Percentiles rank a stretch among this genome's conserved stretches.
Conservation (phyloP, 306 rosid species). For the Phaseolus lunatus region DNA sequence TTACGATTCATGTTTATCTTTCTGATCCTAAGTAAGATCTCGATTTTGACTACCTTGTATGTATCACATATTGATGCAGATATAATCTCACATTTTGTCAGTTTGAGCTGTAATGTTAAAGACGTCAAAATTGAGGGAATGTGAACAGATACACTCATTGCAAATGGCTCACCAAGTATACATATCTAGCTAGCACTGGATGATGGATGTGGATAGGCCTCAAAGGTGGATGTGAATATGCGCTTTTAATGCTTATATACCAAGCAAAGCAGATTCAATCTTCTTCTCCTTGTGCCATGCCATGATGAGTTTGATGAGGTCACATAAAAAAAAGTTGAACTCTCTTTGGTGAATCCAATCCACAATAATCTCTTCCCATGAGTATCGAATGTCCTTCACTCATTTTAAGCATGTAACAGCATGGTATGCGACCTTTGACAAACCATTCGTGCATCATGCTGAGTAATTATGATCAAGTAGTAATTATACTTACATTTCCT, state of each 20-base stretch:
- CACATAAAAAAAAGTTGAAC: background rate
- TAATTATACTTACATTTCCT: conserved; percentile 14
- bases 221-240: conserved; percentile 3
- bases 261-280: conserved; percentile 11
- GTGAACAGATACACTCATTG: background rate
- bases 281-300: conserved; percentile 2
- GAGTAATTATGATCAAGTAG: background rate
- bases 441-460: conserved; percentile 10
- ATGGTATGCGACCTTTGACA: background rate
- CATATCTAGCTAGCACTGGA: background rate
- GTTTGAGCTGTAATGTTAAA: background rate
- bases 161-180: background rate
- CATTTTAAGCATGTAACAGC: background rate
- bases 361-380: background rate
- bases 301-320: background rate
- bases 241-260: conserved; percentile 15
- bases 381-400: background rate
- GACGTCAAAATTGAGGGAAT: conserved; percentile 10
- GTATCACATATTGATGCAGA: background rate
- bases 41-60: too few species aligned
- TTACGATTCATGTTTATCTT: too few species aligned
- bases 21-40: too few species aligned
- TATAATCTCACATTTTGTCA: background rate
- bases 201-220: background rate
- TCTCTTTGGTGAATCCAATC: conserved; percentile 2